Evolutionary conservation across 257 asterid genomes (phyloP).

Genomic region (Nicotiana noctiflora): DNA sequence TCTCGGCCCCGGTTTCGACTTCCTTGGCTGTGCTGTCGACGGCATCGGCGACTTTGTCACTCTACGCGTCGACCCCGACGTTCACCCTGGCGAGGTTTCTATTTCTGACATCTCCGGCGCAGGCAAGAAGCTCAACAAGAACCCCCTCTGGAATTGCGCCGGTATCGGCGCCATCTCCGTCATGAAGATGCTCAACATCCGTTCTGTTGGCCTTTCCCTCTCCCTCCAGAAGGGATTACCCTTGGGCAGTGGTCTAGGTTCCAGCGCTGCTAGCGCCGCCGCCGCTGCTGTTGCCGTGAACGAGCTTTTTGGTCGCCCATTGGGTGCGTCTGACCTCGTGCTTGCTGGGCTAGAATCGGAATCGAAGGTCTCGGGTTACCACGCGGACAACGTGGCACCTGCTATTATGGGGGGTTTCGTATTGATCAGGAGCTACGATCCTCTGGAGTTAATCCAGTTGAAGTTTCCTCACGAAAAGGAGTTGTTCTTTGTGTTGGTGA

Average conservation of each 20-base stretch:
- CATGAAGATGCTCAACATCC: constrained; percentile 60
- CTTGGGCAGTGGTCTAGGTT: constrained; percentile 81
- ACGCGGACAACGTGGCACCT: constrained; percentile 83
- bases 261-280: constrained; percentile 94
- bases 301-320: constrained; percentile 49
- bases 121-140: constrained; percentile 52
- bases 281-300: constrained; percentile 86
- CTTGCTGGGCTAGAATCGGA: constrained; percentile 79
- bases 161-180: constrained; percentile 79
- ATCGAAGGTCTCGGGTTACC: constrained; percentile 81
- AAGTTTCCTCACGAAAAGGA: constrained; percentile 47
- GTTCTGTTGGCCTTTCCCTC: constrained; percentile 73
- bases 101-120: constrained; percentile 67
- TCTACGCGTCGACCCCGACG: constrained; percentile 50
- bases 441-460: constrained; percentile 57
- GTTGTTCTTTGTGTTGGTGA: constrained; percentile 58
- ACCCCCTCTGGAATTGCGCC: constrained; percentile 78
- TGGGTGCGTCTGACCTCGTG: constrained; percentile 46
- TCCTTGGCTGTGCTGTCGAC: constrained; percentile 84
- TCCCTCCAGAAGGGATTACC: constrained; percentile 90
- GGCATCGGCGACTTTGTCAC: constrained; percentile 72
- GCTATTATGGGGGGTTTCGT: constrained; percentile 77
- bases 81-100: constrained; percentile 59
- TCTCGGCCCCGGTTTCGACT: constrained; percentile 88
- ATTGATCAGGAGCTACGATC: constrained; percentile 69